These are phyloP conservation scores for Austroboletus niveus DNA, from an alignment of 1,284 basidiomycete species.

Conservation along the genomic window DNA sequence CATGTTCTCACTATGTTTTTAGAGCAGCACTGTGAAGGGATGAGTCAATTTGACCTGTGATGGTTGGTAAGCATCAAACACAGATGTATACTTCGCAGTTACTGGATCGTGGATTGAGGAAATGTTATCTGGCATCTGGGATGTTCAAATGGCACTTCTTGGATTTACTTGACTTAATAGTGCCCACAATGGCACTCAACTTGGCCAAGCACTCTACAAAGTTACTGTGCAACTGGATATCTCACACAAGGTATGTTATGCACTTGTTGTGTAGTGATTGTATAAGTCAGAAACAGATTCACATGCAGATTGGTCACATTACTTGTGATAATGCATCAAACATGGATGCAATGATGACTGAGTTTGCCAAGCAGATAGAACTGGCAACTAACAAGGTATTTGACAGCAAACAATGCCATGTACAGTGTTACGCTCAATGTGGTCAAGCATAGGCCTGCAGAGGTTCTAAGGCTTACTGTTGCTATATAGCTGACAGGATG, in stretches of 20 bases:
- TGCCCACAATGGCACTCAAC: conserved; percentile 3
- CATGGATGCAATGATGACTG: background rate
- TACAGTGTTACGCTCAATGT: too few relatives aligned
- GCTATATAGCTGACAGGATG: too few relatives aligned
- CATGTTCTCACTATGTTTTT: too few relatives aligned
- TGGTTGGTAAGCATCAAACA: conserved; percentile 16
- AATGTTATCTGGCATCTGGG: background rate
- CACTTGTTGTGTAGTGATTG: too few relatives aligned
- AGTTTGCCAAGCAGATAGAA: background rate
- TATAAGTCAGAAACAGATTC: too few relatives aligned
- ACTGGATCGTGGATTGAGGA: conserved; percentile 19
- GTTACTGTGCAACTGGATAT: background rate
- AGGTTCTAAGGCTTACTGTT: too few relatives aligned
- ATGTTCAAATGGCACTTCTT: conserved; percentile 5
- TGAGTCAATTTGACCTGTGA: conserved; percentile 16
- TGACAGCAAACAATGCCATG: background rate
- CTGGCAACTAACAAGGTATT: background rate
- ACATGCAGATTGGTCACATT: too few relatives aligned
- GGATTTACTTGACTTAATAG: conserved; percentile 7
- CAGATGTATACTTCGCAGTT: conserved; percentile 18
- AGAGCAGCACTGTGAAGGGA: background rate
- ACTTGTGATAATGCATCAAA: too few relatives aligned
- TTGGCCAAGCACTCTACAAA: background rate
- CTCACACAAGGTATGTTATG: background rate
- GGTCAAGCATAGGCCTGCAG: too few relatives aligned